phyloP scores from a whole-genome alignment of 495 filamentous ascomycete genomes.

The Penicillium ochrochloron region DNA sequence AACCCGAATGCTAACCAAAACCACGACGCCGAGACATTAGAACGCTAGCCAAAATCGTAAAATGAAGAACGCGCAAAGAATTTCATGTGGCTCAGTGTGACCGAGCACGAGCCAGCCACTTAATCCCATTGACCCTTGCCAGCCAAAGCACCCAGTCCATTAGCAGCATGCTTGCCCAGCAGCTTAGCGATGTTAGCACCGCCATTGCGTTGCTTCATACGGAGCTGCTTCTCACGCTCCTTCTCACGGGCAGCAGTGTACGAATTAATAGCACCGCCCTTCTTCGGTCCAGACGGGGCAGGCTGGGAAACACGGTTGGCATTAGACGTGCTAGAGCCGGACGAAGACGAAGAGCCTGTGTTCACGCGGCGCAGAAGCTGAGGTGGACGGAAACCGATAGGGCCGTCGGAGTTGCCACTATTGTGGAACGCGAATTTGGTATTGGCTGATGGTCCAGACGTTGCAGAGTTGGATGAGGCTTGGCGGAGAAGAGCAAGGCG shows the following conservation, averaged over 20 bases:
- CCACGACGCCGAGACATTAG: slow-evolving; percentile 1
- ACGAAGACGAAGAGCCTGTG: slow-evolving; percentile 58
- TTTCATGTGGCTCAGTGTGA: background rate
- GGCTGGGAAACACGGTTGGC: slow-evolving; percentile 45
- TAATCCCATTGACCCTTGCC: slow-evolving; percentile 47
- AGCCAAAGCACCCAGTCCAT: slow-evolving; percentile 40
- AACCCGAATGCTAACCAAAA: background rate
- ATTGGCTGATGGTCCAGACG: slow-evolving; percentile 42
- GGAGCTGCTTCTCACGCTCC: slow-evolving; percentile 64
- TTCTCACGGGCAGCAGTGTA: slow-evolving; percentile 77
- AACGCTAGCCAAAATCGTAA: background rate
- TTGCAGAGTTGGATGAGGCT: slow-evolving; percentile 57
- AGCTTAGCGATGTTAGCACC: slow-evolving; percentile 43
- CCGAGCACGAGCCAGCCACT: background rate
- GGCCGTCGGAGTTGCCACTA: slow-evolving; percentile 40
- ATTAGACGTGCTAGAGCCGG: slow-evolving; percentile 32
- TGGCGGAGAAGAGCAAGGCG: slow-evolving; percentile 78
- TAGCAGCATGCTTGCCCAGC: slow-evolving; percentile 42
- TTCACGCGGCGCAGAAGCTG: slow-evolving; percentile 79
- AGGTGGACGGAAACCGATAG: slow-evolving; percentile 70
- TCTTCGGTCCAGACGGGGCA: slow-evolving; percentile 63
- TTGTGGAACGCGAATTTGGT: slow-evolving; percentile 67
- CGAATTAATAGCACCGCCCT: slow-evolving; percentile 75
- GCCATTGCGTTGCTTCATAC: slow-evolving; percentile 51
- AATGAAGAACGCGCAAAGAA: background rate